A percentile compares a stretch with the other conserved stretches of the same genome.
Conservation (phyloP, 208 protist species). For the Leishmania turanica region DNA sequence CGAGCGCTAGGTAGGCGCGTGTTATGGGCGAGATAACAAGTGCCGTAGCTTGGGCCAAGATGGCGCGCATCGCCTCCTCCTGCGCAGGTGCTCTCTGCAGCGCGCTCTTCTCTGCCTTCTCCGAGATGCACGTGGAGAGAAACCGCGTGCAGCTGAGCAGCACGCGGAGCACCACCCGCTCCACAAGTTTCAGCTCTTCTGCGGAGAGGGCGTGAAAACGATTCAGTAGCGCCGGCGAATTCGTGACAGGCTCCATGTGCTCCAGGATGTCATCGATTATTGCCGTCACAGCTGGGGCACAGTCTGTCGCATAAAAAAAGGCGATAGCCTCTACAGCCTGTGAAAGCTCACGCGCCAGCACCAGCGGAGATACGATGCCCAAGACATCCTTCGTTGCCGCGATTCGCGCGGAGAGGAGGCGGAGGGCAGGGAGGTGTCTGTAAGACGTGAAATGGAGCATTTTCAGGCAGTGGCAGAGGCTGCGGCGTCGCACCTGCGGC, state of each 20-base stretch:
- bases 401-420: slow-evolving; percentile 42
- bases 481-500: slow-evolving; percentile 38
- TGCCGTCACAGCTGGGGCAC: slow-evolving; percentile 11
- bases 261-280: slow-evolving; percentile 19
- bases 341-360: slow-evolving; percentile 1
- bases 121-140: slow-evolving; percentile 5
- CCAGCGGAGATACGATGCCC: not conserved
- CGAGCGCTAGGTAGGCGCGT: not conserved
- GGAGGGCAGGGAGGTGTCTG: slow-evolving; percentile 56
- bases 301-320: slow-evolving; percentile 31
- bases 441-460: slow-evolving; percentile 53
- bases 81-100: not conserved
- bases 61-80: not conserved
- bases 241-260: slow-evolving; percentile 1
- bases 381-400: slow-evolving; percentile 3
- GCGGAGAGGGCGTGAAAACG: not conserved
- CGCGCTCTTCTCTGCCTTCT: not conserved
- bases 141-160: slow-evolving; percentile 27
- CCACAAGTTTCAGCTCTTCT: slow-evolving; percentile 9
- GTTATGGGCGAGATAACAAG: slow-evolving; percentile 4
- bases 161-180: slow-evolving; percentile 20
- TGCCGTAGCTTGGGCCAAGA: slow-evolving; percentile 4
- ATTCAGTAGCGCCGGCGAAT: not conserved
- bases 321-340: slow-evolving; percentile 28
- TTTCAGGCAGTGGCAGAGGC: slow-evolving; percentile 42